Base-by-base conservation (phyloP, 2,329 filamentous ascomycete genomes). In the Nothopassalora personata region DNA sequence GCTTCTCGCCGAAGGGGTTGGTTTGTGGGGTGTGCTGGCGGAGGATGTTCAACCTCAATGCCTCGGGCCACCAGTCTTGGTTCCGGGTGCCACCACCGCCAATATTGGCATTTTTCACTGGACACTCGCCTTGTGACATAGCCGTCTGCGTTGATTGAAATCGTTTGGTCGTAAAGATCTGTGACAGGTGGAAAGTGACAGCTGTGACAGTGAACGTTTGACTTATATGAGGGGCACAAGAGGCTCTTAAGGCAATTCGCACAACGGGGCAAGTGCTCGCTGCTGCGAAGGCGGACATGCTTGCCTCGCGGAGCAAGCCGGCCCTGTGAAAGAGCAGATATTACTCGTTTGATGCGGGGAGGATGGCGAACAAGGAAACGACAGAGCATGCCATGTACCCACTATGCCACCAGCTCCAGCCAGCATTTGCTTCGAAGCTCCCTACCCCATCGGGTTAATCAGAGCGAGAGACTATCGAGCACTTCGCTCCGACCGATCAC, bases 51-150 rank as follows among this genome's bases (percentile, higher is more conserved):
- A 90, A 79, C 70, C 79, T 83, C 63, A 91, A 75, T 67, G 81
- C 77, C 59, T 85, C 81, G 56, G 89, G 88, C 88, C 88, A 91
- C 85, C 87, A 90, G 79, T 91, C 86, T 56, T 67, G 70, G 78
- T 86, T 90, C 61, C 79, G 77, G 67, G 86, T 88, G 68, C 88
- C 89, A 67, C 83, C 70, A 51, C 70, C 70, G 54, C 66, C 71
- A 43, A 65, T 62, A 62, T 68, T 68, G 66, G 66, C 65, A 56
- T 63, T 55, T 51, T 66, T 62, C 46, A 73, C 61, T 27, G 71
- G 71, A 58, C 71, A 73, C 63, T 71, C 62, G 55, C 54, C 64
- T 56, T 57, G 34, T 27, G 60, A 49, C 65, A 68, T 70, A 60
- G 48, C 67, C 57, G 18, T 48, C 46, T 47, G 49, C 15, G 27